A percentile compares a stretch with the other conserved stretches of the same genome.
phyloP scores from a whole-genome alignment of 345 rosid genomes.

The Microthlaspi erraticum region DNA sequence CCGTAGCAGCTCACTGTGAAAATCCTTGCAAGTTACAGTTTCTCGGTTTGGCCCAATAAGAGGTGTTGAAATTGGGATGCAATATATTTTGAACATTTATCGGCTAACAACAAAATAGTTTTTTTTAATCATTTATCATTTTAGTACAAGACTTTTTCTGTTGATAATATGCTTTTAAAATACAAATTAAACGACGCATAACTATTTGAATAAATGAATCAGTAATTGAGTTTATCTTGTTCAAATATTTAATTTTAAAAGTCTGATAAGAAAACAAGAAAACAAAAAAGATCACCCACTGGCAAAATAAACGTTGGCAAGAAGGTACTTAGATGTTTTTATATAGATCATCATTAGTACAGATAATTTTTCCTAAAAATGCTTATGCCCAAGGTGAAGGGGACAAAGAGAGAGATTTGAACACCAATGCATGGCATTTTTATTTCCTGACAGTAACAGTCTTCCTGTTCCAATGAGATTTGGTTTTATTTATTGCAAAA shows the following conservation, averaged over 20 bases:
- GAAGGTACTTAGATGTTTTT: not conserved
- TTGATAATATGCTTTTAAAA: not conserved
- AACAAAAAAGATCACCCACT: not conserved
- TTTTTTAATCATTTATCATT: not conserved
- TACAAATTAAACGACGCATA: not conserved
- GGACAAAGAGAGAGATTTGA: not conserved
- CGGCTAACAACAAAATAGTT: not conserved
- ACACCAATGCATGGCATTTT: conserved; percentile 37
- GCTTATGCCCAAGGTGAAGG: not conserved
- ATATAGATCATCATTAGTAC: not conserved
- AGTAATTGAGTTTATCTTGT: not conserved
- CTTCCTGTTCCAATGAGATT: conserved; percentile 6
- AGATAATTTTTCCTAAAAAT: no score
- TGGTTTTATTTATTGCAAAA: conserved; percentile 1
- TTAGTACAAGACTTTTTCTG: not conserved
- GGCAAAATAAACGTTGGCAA: not conserved
- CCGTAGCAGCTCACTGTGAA: conserved; percentile 56
- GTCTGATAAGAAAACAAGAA: not conserved
- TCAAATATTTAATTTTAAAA: not conserved
- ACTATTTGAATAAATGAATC: not conserved
- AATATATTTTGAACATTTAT: no score
- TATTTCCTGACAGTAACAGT: conserved; percentile 12
- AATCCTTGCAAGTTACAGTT: not conserved
- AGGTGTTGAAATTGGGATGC: not conserved
- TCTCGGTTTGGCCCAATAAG: conserved; percentile 3